Evolutionary conservation across 805 yeast species (phyloP).

Genomic region (Cyberlindnera samutprakarnensis): DNA sequence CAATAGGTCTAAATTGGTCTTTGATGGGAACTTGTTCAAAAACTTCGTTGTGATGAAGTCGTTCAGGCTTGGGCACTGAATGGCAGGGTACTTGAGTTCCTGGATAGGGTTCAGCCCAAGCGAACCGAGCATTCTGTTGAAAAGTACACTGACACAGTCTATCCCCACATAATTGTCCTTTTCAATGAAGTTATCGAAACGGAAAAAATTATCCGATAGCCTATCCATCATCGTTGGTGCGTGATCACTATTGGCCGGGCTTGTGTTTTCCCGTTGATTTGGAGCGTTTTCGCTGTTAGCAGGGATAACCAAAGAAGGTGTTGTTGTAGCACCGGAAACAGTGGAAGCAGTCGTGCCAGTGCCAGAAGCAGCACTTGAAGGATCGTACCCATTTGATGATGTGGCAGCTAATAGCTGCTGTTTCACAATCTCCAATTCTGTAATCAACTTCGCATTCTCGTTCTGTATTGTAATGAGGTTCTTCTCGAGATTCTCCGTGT

Average conservation of each 20-base stretch:
- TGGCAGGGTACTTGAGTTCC: conserved; percentile 24
- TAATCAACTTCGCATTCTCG: conserved; percentile 35
- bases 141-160: conserved; percentile 17
- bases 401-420: background rate
- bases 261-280: background rate
- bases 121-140: conserved; percentile 10
- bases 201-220: conserved; percentile 17
- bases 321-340: background rate
- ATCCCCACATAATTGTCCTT: conserved; percentile 20
- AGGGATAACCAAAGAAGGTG: background rate
- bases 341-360: background rate
- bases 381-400: background rate
- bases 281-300: background rate
- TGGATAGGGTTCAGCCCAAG: conserved; percentile 18
- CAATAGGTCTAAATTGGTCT: conserved; percentile 19
- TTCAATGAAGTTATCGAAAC: conserved; percentile 17
- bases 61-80: conserved; percentile 18
- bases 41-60: conserved; percentile 14
- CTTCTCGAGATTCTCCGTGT: conserved; percentile 66
- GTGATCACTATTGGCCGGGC: background rate
- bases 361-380: background rate
- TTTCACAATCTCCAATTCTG: conserved; percentile 26
- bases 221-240: conserved; percentile 1
- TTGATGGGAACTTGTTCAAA: conserved; percentile 21
- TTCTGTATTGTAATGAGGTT: conserved; percentile 55